Percentiles rank a stretch among this genome's conserved stretches.
phyloP scores from a whole-genome alignment of 2,329 filamentous ascomycete species.

The Apiospora sp. region DNA sequence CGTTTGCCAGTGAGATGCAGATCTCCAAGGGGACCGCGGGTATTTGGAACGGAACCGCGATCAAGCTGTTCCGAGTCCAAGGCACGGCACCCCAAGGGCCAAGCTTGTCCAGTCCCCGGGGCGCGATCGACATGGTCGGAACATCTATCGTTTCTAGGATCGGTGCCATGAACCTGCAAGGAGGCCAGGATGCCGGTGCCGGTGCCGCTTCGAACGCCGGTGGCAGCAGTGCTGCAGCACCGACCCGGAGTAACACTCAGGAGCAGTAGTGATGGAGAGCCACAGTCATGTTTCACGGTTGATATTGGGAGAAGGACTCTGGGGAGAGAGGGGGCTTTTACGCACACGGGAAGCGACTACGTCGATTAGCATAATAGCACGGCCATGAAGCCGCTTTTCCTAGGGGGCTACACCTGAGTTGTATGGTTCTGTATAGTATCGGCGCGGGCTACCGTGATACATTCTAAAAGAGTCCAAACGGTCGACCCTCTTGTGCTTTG shows the following conservation, averaged over 20 bases:
- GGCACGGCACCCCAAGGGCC: conserved; percentile 83
- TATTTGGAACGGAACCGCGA: conserved; percentile 90
- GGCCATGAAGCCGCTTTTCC: background rate
- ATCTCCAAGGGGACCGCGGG: conserved; percentile 86
- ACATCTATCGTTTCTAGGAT: conserved; percentile 89
- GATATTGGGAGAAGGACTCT: background rate
- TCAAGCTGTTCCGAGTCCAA: conserved; percentile 90
- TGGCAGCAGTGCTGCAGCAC: background rate
- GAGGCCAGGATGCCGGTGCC: conserved; percentile 34
- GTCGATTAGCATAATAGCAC: background rate
- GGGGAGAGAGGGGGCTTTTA: background rate
- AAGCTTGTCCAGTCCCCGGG: conserved; percentile 82
- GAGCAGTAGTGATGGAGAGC: background rate
- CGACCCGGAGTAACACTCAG: background rate
- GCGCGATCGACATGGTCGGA: conserved; percentile 91
- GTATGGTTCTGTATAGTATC: conserved; percentile 14
- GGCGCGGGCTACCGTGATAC: background rate
- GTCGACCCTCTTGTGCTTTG: background rate
- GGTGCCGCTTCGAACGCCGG: background rate
- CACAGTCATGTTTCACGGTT: background rate
- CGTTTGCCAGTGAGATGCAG: conserved; percentile 91
- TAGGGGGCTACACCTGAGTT: background rate
- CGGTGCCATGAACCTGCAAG: conserved; percentile 78
- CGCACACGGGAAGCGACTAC: background rate
- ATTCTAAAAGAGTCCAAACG: background rate